phyloP scores from a whole-genome alignment of 2,329 filamentous ascomycete species.

The Fusarium sp. region DNA sequence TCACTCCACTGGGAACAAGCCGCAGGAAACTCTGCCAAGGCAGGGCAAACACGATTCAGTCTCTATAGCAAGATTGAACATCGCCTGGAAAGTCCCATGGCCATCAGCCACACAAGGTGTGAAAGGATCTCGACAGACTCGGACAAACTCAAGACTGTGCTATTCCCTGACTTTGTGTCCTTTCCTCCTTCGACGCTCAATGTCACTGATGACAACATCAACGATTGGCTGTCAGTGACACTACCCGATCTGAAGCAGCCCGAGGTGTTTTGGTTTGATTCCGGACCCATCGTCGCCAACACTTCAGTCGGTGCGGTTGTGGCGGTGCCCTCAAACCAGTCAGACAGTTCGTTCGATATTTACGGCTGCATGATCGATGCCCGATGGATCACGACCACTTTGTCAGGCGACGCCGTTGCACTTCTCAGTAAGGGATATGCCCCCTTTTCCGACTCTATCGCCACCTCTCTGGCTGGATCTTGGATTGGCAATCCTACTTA shows the following conservation, averaged over 20 bases:
- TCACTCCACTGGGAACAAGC: constrained; percentile 36
- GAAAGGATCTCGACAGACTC: constrained; percentile 23
- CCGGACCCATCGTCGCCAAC: constrained; percentile 16
- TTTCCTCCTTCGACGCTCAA: constrained; percentile 21
- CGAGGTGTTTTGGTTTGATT: constrained; percentile 34
- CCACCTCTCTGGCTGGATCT: constrained; percentile 23
- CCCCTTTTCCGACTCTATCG: constrained; percentile 24
- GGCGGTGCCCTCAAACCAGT: constrained; percentile 14
- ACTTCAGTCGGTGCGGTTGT: constrained; percentile 24
- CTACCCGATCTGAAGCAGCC: constrained; percentile 8
- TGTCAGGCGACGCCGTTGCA: constrained; percentile 30
- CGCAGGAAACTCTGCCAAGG: constrained; percentile 19
- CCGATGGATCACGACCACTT: constrained; percentile 22
- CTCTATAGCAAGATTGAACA: constrained; percentile 28
- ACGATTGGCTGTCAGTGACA: constrained; percentile 10
- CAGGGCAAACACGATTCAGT: constrained; percentile 21
- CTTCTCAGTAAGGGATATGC: constrained; percentile 29
- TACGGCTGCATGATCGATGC: constrained; percentile 39
- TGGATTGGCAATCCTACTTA: constrained; percentile 29
- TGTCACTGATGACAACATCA: constrained; percentile 10
- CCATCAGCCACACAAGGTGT: constrained; percentile 30
- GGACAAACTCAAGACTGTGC: background rate
- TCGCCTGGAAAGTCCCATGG: constrained; percentile 20
- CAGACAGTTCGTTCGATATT: constrained; percentile 12
- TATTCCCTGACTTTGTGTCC: constrained; percentile 26